Evolutionary conservation across 805 yeast species (phyloP).

Genomic region (Candida ortonii): DNA sequence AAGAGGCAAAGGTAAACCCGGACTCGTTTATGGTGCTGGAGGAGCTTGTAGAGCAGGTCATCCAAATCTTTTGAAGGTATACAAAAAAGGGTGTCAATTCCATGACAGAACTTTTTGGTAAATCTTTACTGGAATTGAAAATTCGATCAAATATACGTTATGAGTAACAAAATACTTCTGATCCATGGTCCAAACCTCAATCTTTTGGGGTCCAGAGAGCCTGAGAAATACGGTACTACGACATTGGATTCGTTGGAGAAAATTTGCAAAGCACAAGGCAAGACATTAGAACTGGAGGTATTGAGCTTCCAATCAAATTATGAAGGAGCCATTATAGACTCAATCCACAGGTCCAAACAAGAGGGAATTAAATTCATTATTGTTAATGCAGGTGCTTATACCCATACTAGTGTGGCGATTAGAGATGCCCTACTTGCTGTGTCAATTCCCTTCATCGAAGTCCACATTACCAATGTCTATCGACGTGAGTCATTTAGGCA

Average conservation of each 20-base stretch:
- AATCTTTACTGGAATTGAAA: background rate
- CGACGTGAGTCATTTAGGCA: slow-evolving; percentile 5
- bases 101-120: too few relatives aligned
- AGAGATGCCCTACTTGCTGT: slow-evolving; percentile 4
- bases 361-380: slow-evolving; percentile 3
- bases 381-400: slow-evolving; percentile 6
- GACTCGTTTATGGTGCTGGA: slow-evolving; percentile 14
- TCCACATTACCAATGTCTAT: slow-evolving; percentile 6
- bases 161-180: slow-evolving; percentile 1
- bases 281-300: slow-evolving; percentile 2
- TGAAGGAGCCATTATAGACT: slow-evolving; percentile 3
- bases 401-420: slow-evolving; percentile 7
- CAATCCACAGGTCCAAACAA: slow-evolving; percentile 3
- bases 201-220: slow-evolving; percentile 6
- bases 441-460: slow-evolving; percentile 3
- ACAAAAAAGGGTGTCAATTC: too few relatives aligned
- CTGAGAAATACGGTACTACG: slow-evolving; percentile 5
- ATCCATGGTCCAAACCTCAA: slow-evolving; percentile 6
- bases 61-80: background rate
- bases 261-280: background rate
- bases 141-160: background rate
- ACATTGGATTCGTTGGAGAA: slow-evolving; percentile 2
- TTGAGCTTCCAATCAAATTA: slow-evolving; percentile 4
- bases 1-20: slow-evolving; percentile 4
- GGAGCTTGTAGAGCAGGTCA: slow-evolving; percentile 14